Evolutionary conservation across 75 land plant species (phyloP), one percentile per base, ranked within the genome.

Genomic region (Cunninghamia lanceolata): DNA sequence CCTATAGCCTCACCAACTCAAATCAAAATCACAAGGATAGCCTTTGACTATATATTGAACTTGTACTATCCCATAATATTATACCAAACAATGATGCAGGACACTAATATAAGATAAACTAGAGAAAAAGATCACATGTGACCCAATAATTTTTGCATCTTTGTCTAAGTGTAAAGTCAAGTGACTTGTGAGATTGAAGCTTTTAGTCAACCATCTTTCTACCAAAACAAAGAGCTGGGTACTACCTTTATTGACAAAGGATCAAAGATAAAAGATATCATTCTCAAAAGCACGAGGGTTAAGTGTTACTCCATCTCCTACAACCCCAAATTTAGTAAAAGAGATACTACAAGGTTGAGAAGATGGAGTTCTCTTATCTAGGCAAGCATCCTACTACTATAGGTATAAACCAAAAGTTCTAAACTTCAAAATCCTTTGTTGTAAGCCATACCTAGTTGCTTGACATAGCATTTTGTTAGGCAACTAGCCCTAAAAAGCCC

Each of bases 141-240:
- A 92, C 9, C 84, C 95, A 14, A 94, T 91, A 73, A 94, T 88
- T 70, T 89, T 86, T 43, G 95, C 93, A 45, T 89, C 93, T 34
- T 71, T 74, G 42, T 94, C 86, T 75, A 94, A 88, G 56, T 68
- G 91, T 47, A 94, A 93, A 83, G 94, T 93, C 88, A 93, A 91
- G 50, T 59, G 83, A 85, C 87, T 89, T 83, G 89, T 93, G 89
- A 92, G 94, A 85, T 88, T 94, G 87, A 94, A 94, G 88, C 90
- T 87, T 17, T 94, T 94, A n/a, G 94, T 94, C 21, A 94, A 81
- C 94, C 95, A 94, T 76, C 86, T 82, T 13, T 94, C 94, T 36
- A 89, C 84, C 1, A 92, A 92, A 19, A 94, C 88, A 86, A 83
- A 86, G 30, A 94, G 91, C 87, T 85, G 88, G 36, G 88, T 91